phyloP scores from a whole-genome alignment of 208 protist species.

The Naegleria fowleri region DNA sequence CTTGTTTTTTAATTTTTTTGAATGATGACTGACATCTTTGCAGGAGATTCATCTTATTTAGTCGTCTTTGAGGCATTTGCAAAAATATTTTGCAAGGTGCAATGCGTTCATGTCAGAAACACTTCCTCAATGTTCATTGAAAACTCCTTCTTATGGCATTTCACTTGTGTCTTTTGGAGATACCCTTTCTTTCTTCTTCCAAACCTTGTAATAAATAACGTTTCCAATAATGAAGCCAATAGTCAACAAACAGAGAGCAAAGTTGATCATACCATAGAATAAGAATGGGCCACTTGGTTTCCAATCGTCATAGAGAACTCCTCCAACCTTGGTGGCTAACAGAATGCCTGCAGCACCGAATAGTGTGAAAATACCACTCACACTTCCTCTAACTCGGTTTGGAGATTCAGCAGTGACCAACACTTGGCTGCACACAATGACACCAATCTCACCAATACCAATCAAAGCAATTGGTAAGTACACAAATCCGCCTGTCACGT shows the following conservation, averaged over 20 bases:
- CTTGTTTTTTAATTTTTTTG: no score
- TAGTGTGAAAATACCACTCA: background rate
- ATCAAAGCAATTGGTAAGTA: slow-evolving; percentile 3
- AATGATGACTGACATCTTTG: no score
- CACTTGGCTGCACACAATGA: background rate
- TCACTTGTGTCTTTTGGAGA: no score
- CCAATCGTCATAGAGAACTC: slow-evolving; percentile 17
- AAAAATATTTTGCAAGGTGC: no score
- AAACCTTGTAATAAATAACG: background rate
- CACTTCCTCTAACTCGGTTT: background rate
- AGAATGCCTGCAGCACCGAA: slow-evolving; percentile 13
- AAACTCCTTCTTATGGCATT: no score
- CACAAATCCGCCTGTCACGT: slow-evolving; percentile 4
- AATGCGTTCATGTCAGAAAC: no score
- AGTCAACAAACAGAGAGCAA: background rate
- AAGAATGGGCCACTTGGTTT: slow-evolving; percentile 8
- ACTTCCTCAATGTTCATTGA: no score
- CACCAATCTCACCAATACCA: slow-evolving; percentile 25
- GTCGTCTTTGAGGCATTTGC: no score
- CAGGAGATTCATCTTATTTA: no score
- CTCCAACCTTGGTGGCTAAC: slow-evolving; percentile 9
- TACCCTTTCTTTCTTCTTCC: background rate
- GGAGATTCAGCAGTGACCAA: background rate
- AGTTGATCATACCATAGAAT: slow-evolving; percentile 8
- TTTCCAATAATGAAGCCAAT: background rate